Evolutionary conservation across 495 filamentous ascomycete genomes (phyloP).

Genomic region (Pyrenopolyporus hunteri): DNA sequence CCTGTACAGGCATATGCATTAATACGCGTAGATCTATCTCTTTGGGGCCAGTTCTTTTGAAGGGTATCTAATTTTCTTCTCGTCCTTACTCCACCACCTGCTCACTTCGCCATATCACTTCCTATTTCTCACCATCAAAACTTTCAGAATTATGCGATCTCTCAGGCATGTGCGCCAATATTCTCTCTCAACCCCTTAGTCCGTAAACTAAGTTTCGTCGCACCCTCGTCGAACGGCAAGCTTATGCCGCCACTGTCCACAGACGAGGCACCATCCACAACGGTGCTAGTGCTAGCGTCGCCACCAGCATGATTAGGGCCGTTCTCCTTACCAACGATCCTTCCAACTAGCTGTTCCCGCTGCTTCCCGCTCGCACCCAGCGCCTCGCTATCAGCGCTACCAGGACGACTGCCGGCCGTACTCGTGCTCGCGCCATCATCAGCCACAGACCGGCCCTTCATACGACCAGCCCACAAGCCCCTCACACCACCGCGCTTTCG

Average conservation of each 20-base stretch:
- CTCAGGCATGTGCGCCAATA: constrained; percentile 43
- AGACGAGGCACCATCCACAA: not conserved
- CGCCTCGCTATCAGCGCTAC: constrained; percentile 54
- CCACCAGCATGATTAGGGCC: not conserved
- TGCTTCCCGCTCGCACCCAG: constrained; percentile 31
- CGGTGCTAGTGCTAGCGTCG: not conserved
- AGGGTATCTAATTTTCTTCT: constrained; percentile 11
- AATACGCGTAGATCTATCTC: too few relatives aligned
- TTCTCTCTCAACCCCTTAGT: constrained; percentile 58
- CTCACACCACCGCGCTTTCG: constrained; percentile 78
- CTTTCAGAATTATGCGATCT: not conserved
- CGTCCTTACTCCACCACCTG: not conserved
- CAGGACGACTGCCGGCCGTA: constrained; percentile 51
- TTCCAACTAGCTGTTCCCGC: constrained; percentile 48
- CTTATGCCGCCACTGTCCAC: constrained; percentile 15
- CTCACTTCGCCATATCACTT: not conserved
- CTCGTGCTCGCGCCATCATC: constrained; percentile 48
- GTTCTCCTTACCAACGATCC: constrained; percentile 29
- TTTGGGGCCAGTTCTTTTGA: not conserved
- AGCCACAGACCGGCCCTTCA: constrained; percentile 26
- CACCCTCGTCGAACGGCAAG: constrained; percentile 49
- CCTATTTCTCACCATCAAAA: not conserved
- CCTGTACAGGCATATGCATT: too few relatives aligned
- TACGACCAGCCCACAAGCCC: constrained; percentile 60
- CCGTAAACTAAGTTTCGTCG: constrained; percentile 48